Percentiles rank a stretch among this genome's conserved stretches.
Evolutionary conservation across 495 filamentous ascomycete genomes (phyloP).

Genomic region (Penicillium alfredii): DNA sequence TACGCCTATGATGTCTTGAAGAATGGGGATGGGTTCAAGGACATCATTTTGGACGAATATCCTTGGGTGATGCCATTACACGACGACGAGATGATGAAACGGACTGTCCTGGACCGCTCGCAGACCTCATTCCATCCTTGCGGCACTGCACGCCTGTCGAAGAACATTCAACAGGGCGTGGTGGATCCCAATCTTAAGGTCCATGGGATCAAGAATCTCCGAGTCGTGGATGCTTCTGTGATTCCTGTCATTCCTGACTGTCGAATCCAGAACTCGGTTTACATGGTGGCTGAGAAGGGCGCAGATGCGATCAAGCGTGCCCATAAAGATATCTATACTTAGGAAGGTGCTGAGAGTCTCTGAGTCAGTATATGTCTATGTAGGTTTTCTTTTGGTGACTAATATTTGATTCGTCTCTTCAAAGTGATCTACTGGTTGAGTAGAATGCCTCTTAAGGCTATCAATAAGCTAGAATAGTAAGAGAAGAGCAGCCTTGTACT

Average conservation of each 20-base stretch:
- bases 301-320: no score
- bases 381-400: no score
- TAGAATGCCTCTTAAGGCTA: no score
- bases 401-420: no score
- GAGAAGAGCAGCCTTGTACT: no score
- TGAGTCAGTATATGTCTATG: no score
- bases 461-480: no score
- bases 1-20: conserved; percentile 49
- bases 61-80: conserved; percentile 52
- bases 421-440: no score
- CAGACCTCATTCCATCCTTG: conserved; percentile 56
- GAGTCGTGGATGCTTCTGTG: conserved; percentile 38
- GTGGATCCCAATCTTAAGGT: conserved; percentile 49
- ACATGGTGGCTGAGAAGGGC: conserved; percentile 55
- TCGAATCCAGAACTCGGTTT: conserved; percentile 43
- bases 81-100: conserved; percentile 49
- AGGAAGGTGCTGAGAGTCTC: no score
- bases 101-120: conserved; percentile 46
- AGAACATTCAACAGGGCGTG: conserved; percentile 45
- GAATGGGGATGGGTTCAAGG: conserved; percentile 49
- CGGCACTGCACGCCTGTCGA: conserved; percentile 46
- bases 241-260: conserved; percentile 34
- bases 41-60: conserved; percentile 47
- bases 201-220: conserved; percentile 45
- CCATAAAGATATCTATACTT: no score